Evolutionary conservation across 139 green algal species (phyloP), one percentile per base, ranked within the genome.

Genomic region (Diplosphaera chodatii): DNA sequence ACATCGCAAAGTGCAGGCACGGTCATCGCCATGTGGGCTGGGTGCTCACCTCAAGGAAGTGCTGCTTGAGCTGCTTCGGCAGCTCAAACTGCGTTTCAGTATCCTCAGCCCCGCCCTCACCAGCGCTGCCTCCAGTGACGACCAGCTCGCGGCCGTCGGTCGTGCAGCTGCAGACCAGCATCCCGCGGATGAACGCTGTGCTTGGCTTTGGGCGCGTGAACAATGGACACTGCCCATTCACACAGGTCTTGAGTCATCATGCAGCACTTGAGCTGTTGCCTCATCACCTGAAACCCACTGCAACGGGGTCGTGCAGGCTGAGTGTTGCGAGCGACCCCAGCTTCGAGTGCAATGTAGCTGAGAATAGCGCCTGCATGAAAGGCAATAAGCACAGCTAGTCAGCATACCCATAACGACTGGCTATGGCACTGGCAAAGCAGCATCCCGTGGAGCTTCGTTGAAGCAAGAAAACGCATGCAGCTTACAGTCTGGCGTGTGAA

Each of bases 301-400:
- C 78, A 3, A 82, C 87, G 3, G 90, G 88, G 32, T 95, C 74
- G 4, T 71, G 30, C 76, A 95, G 75, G 55, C 66, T 86, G 23
- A 93, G 71, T 5, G 71, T 74, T 5, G 88, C 91, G 37, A 99
- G 82, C 29, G 63, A 66, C 0, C 69, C 77, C 28, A 98, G 72
- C 32, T 78, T 75, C 25, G 83, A 72, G 64, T 91, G 88, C 65
- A 98, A 75, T 0, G 94, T 99, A 29, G 94, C 94, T 3, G 89
- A 97, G 30, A 97, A 80, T 69, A 99, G 83, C 66, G 85, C 86
- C 23, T 70, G 66, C 18, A 32, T 55, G 18, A 31, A 23, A 48
- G 8, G 10, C 37, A 48, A 48, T 10, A 48, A 48, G 37, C 10
- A 10, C 37, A n/a, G n/a, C n/a, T n/a, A n/a, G n/a, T n/a, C n/a